Evolutionary conservation across 768 basidiomycete species (phyloP), one percentile per base, ranked within the genome.

Genomic region (Xerocomellus amylosporus): DNA sequence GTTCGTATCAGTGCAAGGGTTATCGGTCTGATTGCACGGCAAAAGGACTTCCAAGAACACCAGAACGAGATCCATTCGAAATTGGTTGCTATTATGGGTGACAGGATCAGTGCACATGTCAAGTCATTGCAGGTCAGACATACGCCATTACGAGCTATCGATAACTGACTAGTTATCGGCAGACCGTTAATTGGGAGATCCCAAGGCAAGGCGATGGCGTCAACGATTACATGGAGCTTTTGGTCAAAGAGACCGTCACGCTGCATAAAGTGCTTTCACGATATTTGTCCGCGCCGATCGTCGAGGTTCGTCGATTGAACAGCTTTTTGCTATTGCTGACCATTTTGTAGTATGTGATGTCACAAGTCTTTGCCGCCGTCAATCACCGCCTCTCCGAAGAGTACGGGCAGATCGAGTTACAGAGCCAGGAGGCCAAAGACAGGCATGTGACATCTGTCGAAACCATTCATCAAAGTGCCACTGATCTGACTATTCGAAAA

Each of bases 11-110:
- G 49, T 36, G 26, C 15, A 41, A 40, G 30, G 46, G 40, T 24
- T 51, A 45, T 49, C 38, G 22, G 44, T 38, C 48, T 54, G 40
- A 64, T 20, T 20, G 36, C 20, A 20, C 12, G 40, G 33, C 10
- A 42, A 53, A 65, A 95, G 88, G 97, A 98, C 71, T 98, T 90
- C 66, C 96, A 98, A 79, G 97, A 98, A 71, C 97, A 99, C 72
- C 97, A 99, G 72, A 91, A 96, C 66, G 97, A 98, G 77, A 98
- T 99, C 50, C 96, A 98, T 71, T 83, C 92, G 48, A 99, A 99
- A 75, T 79, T 99, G 51, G 88, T 99, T 55, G 90, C 93, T 40
- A 99, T 98, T 73, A 99, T 99, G 97, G 88, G 93, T 37, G 96
- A 98, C 73, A 82, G 96, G 53, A 75, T 98, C 42, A 83, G 77